Base-by-base conservation (phyloP, 78 protist species). In the Capsaspora owczarzaki region DNA sequence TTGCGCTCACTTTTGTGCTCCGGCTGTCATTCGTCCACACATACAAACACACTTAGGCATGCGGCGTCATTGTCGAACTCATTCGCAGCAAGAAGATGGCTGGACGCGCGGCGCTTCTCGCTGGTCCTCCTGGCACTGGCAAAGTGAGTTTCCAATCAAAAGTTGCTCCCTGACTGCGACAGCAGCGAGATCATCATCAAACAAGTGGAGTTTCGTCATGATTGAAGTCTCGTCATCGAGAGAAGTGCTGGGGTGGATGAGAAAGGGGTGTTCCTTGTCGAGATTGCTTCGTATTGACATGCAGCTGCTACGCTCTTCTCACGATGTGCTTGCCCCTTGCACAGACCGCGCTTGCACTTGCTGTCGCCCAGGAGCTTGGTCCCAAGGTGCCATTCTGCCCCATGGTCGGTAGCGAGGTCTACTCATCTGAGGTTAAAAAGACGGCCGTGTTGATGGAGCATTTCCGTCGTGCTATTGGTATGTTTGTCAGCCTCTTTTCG, bases 391-490 rank as follows among this genome's bases (percentile, higher is more conserved):
- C 99, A 12, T 98, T 98, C 85, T 95, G 98, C 85, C 98, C 95
- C 37, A 96, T 98, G 99, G 98, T 96, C 10, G 99, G 98, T 22
- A 90, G 97, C 23, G 99, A 98, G 74, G 99, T 98, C 27, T 94
- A 89, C 85, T 89, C 94, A 20, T 40, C 95, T 33, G 98, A 91
- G 43, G 86, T 87, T 44, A 87, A 82, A 77, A 98, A 94, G 78
- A 91, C 91, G 25, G 91, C 94, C 78, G 90, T 98, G 2, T 86
- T 98, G 56, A 95, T 92, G 98, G 98, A 96, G 84, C 91, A 96
- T 87, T 95, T 98, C 87, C 94, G 99, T 16, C 90, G 99, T 8
- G 92, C 99, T 5, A 97, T 98, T 61, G 99, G 96, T 82, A 27
- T 16, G 88, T 20, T 0, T 40, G 6, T 12, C 12, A 2, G 12